Evolutionary conservation across 2,329 filamentous ascomycete species (phyloP).

Genomic region (Trichophaea hybrida): DNA sequence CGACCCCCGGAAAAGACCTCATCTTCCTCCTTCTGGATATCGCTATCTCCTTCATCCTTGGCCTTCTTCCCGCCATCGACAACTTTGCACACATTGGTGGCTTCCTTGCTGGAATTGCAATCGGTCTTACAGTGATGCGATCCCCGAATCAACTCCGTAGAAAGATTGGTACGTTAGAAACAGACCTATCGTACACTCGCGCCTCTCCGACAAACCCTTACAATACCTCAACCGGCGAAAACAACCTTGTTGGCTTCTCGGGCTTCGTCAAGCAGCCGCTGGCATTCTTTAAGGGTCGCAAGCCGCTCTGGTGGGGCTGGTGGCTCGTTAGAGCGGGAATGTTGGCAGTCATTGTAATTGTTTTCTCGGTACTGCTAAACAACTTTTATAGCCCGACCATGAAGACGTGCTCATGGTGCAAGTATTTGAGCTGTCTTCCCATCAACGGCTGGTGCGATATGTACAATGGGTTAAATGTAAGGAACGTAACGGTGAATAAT

Average conservation of each 20-base stretch:
- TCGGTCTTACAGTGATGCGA: conserved; percentile 76
- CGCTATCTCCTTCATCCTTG: conserved; percentile 78
- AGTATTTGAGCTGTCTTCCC: conserved; percentile 78
- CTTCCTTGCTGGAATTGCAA: conserved; percentile 76
- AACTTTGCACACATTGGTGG: conserved; percentile 97
- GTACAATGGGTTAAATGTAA: conserved; percentile 9
- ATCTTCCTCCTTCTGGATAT: conserved; percentile 76
- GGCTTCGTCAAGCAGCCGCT: conserved; percentile 46
- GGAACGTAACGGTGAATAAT: conserved; percentile 4
- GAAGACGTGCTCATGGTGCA: conserved; percentile 77
- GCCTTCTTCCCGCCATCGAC: conserved; percentile 79
- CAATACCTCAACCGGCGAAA: conserved; percentile 9
- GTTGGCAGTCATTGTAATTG: conserved; percentile 64
- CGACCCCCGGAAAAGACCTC: conserved; percentile 66
- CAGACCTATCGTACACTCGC: conserved; percentile 54
- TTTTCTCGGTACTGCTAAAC: conserved; percentile 72
- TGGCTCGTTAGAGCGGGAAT: conserved; percentile 73
- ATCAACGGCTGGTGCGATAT: conserved; percentile 54
- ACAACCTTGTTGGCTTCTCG: conserved; percentile 1
- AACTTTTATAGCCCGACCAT: conserved; percentile 71
- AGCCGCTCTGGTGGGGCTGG: conserved; percentile 94
- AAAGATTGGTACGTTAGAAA: conserved; percentile 47
- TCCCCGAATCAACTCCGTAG: conserved; percentile 69
- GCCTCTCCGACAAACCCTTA: conserved; percentile 37
- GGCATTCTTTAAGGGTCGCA: conserved; percentile 81